Evolutionary conservation across 1,139 yeast genomes (phyloP).

Genomic region (Fermentozyma sake): DNA sequence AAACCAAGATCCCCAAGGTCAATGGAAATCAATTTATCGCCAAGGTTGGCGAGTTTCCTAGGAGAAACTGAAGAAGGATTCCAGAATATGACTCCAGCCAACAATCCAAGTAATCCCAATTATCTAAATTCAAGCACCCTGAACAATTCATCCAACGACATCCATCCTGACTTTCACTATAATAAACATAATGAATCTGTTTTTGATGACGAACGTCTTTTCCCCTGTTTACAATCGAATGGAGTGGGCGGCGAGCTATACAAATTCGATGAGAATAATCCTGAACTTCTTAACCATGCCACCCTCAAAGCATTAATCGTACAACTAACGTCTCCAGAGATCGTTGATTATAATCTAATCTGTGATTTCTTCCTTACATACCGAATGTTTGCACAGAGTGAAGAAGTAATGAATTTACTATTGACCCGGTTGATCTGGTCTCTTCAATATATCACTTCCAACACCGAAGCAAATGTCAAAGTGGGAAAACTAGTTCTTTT

Average conservation of each 20-base stretch:
- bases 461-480: constrained; percentile 30
- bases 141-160: too few species aligned
- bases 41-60: too few species aligned
- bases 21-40: too few species aligned
- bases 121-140: too few species aligned
- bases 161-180: constrained; percentile 25
- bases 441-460: constrained; percentile 40
- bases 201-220: constrained; percentile 35
- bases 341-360: constrained; percentile 71
- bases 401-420: constrained; percentile 56
- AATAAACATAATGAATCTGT: constrained; percentile 38
- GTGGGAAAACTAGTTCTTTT: constrained; percentile 69
- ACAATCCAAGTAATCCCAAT: too few species aligned
- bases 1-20: too few species aligned
- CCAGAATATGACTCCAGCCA: too few species aligned
- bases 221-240: constrained; percentile 26
- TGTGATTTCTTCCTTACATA: constrained; percentile 86
- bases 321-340: constrained; percentile 73
- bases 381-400: constrained; percentile 61
- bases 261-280: constrained; percentile 32
- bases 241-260: constrained; percentile 21
- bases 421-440: constrained; percentile 74
- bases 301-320: constrained; percentile 56
- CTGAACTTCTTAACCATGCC: constrained; percentile 36
- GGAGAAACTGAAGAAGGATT: too few species aligned